phyloP scores from a whole-genome alignment of 768 basidiomycete species.

The Amylocystis lapponica region DNA sequence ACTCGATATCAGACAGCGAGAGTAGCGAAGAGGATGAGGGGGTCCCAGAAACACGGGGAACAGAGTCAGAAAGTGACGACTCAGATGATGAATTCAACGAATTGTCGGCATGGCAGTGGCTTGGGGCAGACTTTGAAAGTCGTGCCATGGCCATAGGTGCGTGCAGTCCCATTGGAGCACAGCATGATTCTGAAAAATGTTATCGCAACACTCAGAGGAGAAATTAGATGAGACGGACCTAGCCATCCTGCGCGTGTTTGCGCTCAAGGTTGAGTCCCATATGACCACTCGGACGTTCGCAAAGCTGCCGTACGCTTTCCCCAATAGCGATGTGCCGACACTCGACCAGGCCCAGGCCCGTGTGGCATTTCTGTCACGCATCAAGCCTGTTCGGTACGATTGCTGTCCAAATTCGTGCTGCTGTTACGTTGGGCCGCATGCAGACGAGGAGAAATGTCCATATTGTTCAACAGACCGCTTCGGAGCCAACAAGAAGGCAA shows the following conservation, averaged over 20 bases:
- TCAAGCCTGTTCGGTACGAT: slow-evolving; percentile 11
- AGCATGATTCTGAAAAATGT: no score
- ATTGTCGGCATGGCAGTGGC: neutral
- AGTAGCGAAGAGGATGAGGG: no score
- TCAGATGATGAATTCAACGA: neutral
- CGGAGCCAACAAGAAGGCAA: slow-evolving; percentile 6
- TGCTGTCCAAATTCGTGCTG: slow-evolving; percentile 21
- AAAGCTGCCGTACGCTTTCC: slow-evolving; percentile 7
- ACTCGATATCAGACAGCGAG: no score
- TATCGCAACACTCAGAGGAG: slow-evolving; percentile 1
- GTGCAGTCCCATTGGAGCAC: no score
- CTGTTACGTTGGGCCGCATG: slow-evolving; percentile 10
- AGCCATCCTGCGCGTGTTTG: slow-evolving; percentile 1
- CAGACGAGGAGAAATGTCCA: slow-evolving; percentile 7
- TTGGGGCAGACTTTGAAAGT: neutral
- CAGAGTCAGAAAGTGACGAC: no score
- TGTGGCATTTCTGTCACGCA: slow-evolving; percentile 9
- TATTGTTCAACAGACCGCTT: slow-evolving; percentile 13
- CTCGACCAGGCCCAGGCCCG: neutral
- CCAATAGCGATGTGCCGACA: neutral
- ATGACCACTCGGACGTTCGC: neutral
- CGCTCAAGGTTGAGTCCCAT: slow-evolving; percentile 4
- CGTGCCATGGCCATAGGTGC: neutral
- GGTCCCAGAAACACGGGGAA: no score
- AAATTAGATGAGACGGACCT: neutral